These are phyloP conservation scores for Hymenoscyphus fraxineus DNA, from an alignment of 2,329 filamentous ascomycete genomes.

Conservation along the genomic window DNA sequence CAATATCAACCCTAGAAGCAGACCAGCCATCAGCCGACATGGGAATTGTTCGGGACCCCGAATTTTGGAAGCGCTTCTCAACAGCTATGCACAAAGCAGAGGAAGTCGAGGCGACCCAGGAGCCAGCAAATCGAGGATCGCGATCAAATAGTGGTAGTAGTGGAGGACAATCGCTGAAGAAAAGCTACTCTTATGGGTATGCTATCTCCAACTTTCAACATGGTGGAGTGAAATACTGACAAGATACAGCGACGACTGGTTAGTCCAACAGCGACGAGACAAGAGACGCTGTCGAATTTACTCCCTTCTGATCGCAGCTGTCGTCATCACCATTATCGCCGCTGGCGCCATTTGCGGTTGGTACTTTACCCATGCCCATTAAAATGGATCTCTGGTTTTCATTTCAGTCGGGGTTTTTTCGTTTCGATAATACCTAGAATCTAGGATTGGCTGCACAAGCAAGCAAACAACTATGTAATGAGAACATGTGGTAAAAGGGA, in stretches of 20 bases:
- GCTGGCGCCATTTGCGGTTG: conserved; percentile 28
- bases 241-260: conserved; percentile 31
- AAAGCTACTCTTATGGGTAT: conserved; percentile 13
- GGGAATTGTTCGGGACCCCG: conserved; percentile 32
- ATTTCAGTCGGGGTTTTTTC: neutral
- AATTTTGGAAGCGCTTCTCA: conserved; percentile 36
- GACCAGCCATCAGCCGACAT: conserved; percentile 17
- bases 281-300: conserved; percentile 29
- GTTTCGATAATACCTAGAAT: neutral
- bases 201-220: neutral
- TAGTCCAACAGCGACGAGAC: conserved; percentile 32
- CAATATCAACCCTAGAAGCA: conserved; percentile 15
- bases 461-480: no score
- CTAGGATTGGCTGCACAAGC: no score
- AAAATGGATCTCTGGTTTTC: neutral
- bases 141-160: conserved; percentile 16
- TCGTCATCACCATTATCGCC: conserved; percentile 24
- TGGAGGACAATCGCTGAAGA: conserved; percentile 12
- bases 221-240: neutral
- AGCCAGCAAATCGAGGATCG: conserved; percentile 1
- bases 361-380: conserved; percentile 23
- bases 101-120: conserved; percentile 24
- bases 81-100: conserved; percentile 31
- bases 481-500: no score
- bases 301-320: conserved; percentile 25